Base-by-base conservation (phyloP, 1,139 yeast genomes). In the Saccharomyces pastorianus region DNA sequence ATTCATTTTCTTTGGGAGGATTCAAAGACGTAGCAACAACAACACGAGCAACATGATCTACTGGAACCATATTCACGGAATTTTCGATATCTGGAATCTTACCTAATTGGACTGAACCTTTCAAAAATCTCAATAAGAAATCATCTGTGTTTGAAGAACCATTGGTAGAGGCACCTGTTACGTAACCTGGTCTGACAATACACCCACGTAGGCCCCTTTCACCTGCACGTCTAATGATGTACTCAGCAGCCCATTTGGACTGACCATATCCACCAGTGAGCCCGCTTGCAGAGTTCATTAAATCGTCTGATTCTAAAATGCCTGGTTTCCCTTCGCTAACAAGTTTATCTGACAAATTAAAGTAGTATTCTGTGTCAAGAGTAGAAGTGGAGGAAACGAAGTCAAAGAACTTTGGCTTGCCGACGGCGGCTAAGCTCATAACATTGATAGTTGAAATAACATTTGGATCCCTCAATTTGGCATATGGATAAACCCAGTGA, bases 401-500 rank as follows among this genome's bases (percentile, higher is more conserved):
- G 11, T 90, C 79, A 64, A 90, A 91, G 69, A 76, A 78, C 71
- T 95, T 95, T 47, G 97, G 81, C 70, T 87, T 90, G 48, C 98
- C 97, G 26, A 80, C 72, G 4, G 78, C 80, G 64, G 96, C 88
- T 66, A 95, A 72, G 64, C 84, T 84, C 80, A 95, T 75, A 9
- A 90, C 90, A 64, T 91, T 88, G 58, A 91, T 74, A 0, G 98
- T 87, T 51, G 96, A 84, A 58, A 91, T 74, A 41, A 95, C 99
- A 68, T 95, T 95, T 44, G 99, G 95, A 58, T 89, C 96, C 64
- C 98, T 82, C 63, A 95, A 77, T 64, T 87, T 88, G 52, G 86
- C 75, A 72, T 95, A 95, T 47, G 98, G 99, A 69, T 88, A 93
- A 2, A 91, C 96, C 99, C 99, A 95, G 71, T 95, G 99, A 47